Evolutionary conservation across 306 rosid genomes (phyloP).

Genomic region (Trichosanthes truncata): DNA sequence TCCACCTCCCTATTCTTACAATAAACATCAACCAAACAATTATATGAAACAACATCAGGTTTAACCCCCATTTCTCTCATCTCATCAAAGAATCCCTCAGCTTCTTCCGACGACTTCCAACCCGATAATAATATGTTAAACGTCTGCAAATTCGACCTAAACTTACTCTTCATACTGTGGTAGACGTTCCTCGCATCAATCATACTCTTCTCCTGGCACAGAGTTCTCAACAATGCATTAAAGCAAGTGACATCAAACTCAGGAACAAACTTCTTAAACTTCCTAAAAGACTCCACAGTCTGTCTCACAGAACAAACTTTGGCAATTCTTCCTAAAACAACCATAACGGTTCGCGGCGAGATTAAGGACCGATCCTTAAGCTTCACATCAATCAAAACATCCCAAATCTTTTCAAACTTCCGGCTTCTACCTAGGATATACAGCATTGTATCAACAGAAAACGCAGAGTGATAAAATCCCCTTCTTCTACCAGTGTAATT

Average conservation of each 20-base stretch:
- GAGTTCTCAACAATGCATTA: conserved; percentile 67
- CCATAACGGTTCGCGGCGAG: conserved; percentile 59
- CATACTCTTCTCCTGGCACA: conserved; percentile 96
- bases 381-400: conserved; percentile 35
- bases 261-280: conserved; percentile 57
- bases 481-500: conserved; percentile 41
- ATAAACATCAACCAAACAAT: conserved; percentile 72
- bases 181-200: conserved; percentile 83
- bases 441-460: conserved; percentile 72
- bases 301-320: conserved; percentile 72
- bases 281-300: conserved; percentile 68
- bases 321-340: conserved; percentile 65
- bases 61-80: conserved; percentile 64
- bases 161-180: conserved; percentile 54
- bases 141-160: conserved; percentile 63
- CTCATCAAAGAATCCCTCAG: conserved; percentile 72
- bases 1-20: conserved; percentile 63
- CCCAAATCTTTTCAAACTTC: conserved; percentile 50
- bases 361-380: conserved; percentile 35
- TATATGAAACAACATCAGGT: conserved; percentile 74
- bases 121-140: conserved; percentile 75
- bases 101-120: conserved; percentile 80
- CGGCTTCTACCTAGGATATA: conserved; percentile 68
- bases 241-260: conserved; percentile 49
- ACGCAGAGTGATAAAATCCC: conserved; percentile 66